These are phyloP conservation scores for Wickerhamiella musiphila DNA, from an alignment of 805 yeast genomes.

Conservation along the genomic window DNA sequence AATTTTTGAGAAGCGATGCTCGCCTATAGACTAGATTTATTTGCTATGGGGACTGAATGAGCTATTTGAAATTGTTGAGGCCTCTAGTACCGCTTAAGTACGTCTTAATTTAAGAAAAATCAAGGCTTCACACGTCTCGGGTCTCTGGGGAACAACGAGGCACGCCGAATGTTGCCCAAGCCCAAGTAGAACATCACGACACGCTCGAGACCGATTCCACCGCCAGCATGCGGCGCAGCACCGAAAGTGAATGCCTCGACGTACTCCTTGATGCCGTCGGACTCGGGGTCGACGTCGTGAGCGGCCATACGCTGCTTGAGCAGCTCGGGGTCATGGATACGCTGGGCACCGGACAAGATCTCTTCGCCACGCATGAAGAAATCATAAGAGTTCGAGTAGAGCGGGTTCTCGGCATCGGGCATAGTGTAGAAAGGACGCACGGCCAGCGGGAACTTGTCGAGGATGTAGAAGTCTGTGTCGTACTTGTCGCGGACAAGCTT, in stretches of 20 bases:
- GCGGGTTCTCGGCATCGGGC: conserved; percentile 89
- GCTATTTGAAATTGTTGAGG: no score
- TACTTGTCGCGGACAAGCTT: conserved; percentile 80
- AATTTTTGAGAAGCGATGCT: no score
- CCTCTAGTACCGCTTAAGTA: no score
- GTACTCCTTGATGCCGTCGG: conserved; percentile 77
- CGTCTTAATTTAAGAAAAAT: conserved; percentile 1
- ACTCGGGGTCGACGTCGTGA: conserved; percentile 65
- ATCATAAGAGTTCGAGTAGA: conserved; percentile 93
- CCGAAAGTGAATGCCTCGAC: conserved; percentile 87
- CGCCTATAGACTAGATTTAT: no score
- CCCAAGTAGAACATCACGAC: conserved; percentile 97
- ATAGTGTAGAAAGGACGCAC: conserved; percentile 97
- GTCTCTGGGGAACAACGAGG: conserved; percentile 98
- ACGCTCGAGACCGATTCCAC: conserved; percentile 98
- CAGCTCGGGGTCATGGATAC: conserved; percentile 85
- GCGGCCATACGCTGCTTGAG: conserved; percentile 64
- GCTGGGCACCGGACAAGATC: conserved; percentile 98
- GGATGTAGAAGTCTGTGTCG: conserved; percentile 92
- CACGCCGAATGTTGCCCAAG: conserved; percentile 92
- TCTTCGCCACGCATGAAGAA: conserved; percentile 99
- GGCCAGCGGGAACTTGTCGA: conserved; percentile 95
- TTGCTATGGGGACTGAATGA: no score
- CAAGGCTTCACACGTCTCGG: conserved; percentile 81
- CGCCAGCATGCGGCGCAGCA: conserved; percentile 98